Percentiles rank a stretch among this genome's conserved stretches.
Conservation (phyloP, 163 green algal species). For the Prototheca cutis region DNA sequence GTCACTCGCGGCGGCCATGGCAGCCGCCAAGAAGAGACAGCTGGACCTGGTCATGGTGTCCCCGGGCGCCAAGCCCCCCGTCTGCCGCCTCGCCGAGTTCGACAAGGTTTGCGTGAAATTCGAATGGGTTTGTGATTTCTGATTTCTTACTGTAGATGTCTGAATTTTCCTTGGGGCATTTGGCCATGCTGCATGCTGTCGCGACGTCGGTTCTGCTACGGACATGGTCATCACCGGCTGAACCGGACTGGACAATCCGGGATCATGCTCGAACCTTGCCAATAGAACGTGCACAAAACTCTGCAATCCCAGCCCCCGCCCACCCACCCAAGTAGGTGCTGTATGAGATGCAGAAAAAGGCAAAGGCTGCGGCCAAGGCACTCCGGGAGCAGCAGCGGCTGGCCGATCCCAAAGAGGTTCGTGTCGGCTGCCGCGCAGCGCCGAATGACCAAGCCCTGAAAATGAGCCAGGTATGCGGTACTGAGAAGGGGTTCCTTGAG, state of each 20-base stretch:
- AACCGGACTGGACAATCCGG: no score
- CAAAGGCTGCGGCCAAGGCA: conserved; percentile 9
- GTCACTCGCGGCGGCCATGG: conserved; percentile 5
- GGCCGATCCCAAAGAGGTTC: conserved; percentile 14
- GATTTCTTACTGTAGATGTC: no score
- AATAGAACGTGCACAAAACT: background rate
- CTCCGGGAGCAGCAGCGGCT: conserved; percentile 11
- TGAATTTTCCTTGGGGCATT: no score
- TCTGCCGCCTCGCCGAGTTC: conserved; percentile 13
- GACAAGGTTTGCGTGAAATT: conserved; percentile 9
- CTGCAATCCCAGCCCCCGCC: background rate
- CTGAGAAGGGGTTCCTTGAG: background rate
- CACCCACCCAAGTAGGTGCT: background rate
- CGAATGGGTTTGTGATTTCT: no score
- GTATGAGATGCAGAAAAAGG: conserved; percentile 14
- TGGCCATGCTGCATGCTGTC: no score
- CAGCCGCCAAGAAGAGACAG: background rate
- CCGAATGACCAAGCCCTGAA: conserved; percentile 24
- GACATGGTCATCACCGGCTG: no score
- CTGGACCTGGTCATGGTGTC: conserved; percentile 21
- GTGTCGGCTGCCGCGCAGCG: conserved; percentile 14
- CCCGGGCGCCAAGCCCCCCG: conserved; percentile 10
- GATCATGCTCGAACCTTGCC: no score
- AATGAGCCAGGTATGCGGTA: conserved; percentile 8
- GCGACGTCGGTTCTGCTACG: no score